A percentile compares a stretch with the other conserved stretches of the same genome.
These are phyloP conservation scores for Wickerhamiella domercqiae DNA, from an alignment of 805 yeast genomes.

Conservation along the genomic window DNA sequence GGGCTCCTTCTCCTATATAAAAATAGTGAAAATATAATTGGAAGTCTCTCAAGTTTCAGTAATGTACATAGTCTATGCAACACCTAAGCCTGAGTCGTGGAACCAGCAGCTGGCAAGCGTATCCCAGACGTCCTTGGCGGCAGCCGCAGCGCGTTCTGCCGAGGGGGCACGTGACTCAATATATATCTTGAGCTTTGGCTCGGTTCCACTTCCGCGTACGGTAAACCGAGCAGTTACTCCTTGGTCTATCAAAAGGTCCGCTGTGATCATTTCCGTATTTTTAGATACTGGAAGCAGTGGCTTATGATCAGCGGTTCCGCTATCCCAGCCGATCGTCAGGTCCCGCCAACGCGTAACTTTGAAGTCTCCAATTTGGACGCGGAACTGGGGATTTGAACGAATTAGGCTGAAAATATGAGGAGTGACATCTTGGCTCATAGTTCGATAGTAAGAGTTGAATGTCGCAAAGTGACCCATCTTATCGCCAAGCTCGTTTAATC, in stretches of 20 bases:
- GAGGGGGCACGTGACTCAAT: conserved; percentile 53
- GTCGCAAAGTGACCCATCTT: conserved; percentile 72
- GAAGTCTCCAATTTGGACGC: conserved; percentile 37
- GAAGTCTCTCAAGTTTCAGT: too few relatives aligned
- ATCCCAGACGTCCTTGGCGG: conserved; percentile 58
- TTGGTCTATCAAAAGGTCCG: conserved; percentile 24
- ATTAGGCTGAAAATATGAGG: conserved; percentile 39
- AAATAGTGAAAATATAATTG: too few relatives aligned
- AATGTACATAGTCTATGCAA: too few relatives aligned
- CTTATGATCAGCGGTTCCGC: conserved; percentile 37
- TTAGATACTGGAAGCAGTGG: conserved; percentile 62
- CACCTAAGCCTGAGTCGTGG: conserved; percentile 3
- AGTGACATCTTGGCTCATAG: conserved; percentile 40
- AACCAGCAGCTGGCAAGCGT: conserved; percentile 59
- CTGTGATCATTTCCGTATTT: conserved; percentile 77
- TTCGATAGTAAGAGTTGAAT: conserved; percentile 70
- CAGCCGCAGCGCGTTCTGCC: conserved; percentile 31
- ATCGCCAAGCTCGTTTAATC: conserved; percentile 37
- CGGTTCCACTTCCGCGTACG: conserved; percentile 90
- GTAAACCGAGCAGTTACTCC: conserved; percentile 51
- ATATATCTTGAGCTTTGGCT: conserved; percentile 84
- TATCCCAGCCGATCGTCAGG: conserved; percentile 67
- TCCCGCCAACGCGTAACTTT: conserved; percentile 61
- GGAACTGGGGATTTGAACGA: conserved; percentile 31
- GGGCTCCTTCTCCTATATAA: too few relatives aligned